Evolutionary conservation across 2,329 filamentous ascomycete species (phyloP), one percentile per base, ranked within the genome.

Genomic region (Aspergillus tanneri): DNA sequence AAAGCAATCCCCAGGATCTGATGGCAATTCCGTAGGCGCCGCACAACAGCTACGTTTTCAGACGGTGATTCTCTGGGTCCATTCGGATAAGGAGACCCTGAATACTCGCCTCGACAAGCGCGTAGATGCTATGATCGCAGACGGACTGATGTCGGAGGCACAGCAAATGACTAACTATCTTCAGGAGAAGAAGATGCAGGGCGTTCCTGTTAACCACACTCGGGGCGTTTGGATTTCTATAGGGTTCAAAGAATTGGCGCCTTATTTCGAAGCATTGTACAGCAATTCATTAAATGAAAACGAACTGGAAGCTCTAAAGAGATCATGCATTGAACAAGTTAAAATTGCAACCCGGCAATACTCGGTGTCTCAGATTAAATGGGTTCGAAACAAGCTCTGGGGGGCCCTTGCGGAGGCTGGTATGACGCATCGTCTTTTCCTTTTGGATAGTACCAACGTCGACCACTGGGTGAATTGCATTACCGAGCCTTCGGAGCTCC

Each of bases 181-280:
- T 2, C 59, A 71, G 12, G 57, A 69, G 4, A 69, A 77, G 45
- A 65, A 73, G 39, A 64, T 72, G 0, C 61, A 72, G 2, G 85
- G 83, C 0, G 68, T 75, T 2, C 55, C 68, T 0, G 70, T 93
- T 2, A 90, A 97, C 62, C 78, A 83, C 55, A 87, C 82, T 1
- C 83, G 85, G 44, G 95, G 93, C 0, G 95, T 99, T 35, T 99
- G 92, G 90, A 87, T 95, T 44, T 93, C 91, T 1, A 99, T 99
- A 53, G 93, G 93, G 1, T 96, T 90, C 71, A 96, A 95, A 66
- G 90, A 99, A 64, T 87, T 97, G 63, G 80, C 87, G 48, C 77
- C 82, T 0, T 96, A 90, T 61, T 72, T 91, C 19, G 60, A 72
- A 2, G 78, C 80, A 59, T 70, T 55, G 52, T 67, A 48, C 59